Evolutionary conservation across 2,329 filamentous ascomycete genomes (phyloP), one percentile per base, ranked within the genome.

Genomic region (Aspergillus sp.): DNA sequence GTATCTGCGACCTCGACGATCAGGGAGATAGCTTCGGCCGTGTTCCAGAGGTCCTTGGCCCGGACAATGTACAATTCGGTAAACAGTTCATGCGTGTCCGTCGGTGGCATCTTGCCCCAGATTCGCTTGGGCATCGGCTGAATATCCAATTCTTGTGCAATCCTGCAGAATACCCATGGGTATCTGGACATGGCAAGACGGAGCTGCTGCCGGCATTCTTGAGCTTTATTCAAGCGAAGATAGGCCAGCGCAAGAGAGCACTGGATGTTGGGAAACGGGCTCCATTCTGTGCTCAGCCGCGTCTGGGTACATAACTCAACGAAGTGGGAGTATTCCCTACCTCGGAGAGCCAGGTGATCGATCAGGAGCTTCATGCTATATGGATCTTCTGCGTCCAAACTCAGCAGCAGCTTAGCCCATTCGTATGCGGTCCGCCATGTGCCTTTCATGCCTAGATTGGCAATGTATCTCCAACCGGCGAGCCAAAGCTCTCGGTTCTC

Each of bases 401-500:
- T 80, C 29, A 94, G 75, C 7, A 96, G 73, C 4, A 97, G 70
- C 68, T 93, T 95, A 5, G 87, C 80, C 90, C 93, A 98, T 66
- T 97, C 93, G 42, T 94, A 81, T 0, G 89, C 88, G 1, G 93
- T 97, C 41, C 89, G 79, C 75, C 88, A 95, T 1, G 91, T 96
- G n/a, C 90, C 89, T 57, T 94, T 91, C 69, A 88, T 83, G 10
- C 88, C 78, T 26, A 98, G 74, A 54, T 88, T 93, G 56, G 80
- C 81, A 57, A 97, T 84, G 59, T 96, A 96, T 55, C 90, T 82
- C 74, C 89, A 94, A 6, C 83, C 86, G 1, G 88, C 86, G 33
- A 97, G 80, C 83, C 87, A 95, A 53, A 98, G 82, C 65, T 97
- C 91, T 39, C 93, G 79, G 64, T 97, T 97, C 64, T 94, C 90